Percentiles rank a stretch among this genome's conserved stretches.
These are phyloP conservation scores for Austropuccinia psidii DNA, from an alignment of 1,284 basidiomycete species.

Conservation along the genomic window DNA sequence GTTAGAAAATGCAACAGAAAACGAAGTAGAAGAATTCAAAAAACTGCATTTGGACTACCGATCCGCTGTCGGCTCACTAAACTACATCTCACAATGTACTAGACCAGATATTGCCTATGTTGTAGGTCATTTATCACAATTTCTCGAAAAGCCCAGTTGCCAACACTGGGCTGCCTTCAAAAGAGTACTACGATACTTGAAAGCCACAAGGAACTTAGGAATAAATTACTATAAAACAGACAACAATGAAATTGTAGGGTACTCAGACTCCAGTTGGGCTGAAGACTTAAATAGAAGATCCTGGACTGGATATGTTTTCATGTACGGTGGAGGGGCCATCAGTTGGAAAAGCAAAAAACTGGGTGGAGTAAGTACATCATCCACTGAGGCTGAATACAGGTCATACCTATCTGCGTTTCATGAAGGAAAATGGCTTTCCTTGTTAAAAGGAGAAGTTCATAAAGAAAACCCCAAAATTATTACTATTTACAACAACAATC, in stretches of 20 bases:
- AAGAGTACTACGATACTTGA: conserved; percentile 18
- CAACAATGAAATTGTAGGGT: conserved; percentile 7
- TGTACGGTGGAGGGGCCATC: too few species aligned
- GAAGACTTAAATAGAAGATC: too few species aligned
- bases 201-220: conserved; percentile 15
- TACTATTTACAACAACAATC: neutral
- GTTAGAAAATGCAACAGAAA: conserved; percentile 15
- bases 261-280: conserved; percentile 22
- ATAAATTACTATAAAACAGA: neutral
- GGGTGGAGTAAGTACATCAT: conserved; percentile 11
- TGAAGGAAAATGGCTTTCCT: conserved; percentile 24
- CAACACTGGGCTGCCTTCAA: conserved; percentile 24
- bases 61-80: conserved; percentile 19
- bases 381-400: conserved; percentile 20
- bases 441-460: neutral
- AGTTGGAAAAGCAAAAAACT: conserved; percentile 18
- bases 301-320: too few species aligned
- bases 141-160: conserved; percentile 10
- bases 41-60: neutral
- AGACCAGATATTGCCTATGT: conserved; percentile 30
- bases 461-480: neutral
- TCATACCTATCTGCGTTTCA: neutral
- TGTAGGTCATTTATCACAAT: conserved; percentile 25
- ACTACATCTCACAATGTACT: conserved; percentile 24
- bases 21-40: conserved; percentile 14